Evolutionary conservation across 352 stramenopile genomes (phyloP), one percentile per base, ranked within the genome.

Genomic region (Peronospora farinosa): DNA sequence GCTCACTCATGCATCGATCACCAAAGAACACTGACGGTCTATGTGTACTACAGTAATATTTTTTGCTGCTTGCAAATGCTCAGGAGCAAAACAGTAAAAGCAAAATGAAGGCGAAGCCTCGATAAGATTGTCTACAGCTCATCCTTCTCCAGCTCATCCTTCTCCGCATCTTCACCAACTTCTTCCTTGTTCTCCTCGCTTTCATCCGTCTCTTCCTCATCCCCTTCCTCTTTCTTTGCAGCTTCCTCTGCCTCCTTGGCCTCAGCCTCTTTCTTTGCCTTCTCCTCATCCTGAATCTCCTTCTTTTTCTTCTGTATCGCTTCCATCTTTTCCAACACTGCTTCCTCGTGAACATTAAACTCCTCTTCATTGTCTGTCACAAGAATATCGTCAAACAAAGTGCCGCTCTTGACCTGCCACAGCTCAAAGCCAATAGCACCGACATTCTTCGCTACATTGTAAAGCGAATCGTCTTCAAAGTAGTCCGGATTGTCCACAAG

Each of bases 361-460:
- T 97, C 90, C 17, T 96, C 90, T 44, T 97, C 72, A 61, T 86
- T 95, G 76, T 99, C 96, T 9, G 95, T 98, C 41, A 99, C 75
- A 37, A 99, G 81, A 59, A 99, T 99, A 72, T 99, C 95, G 70
- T 99, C 97, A 65, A 99, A 99, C 39, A 99, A 77, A 17, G 95
- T 98, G 67, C 96, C 96, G 31, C 89, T 91, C 70, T 97, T 98
- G 17, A 99, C 96, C 78, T 96, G 78, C 97, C 96, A 99, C 31
- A 99, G 83, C 82, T 99, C 97, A 59, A 99, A 99, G 50, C 96
- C 97, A 57, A 99, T 86, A 57, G 96, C 89, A 30, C 89, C 96
- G 35, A 97, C 97, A 66, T 87, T 71, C 66, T 97, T 97, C 65
- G 93, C 97, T 31, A 98, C 75, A 61, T 96, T 91, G 80, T 98